A percentile compares a stretch with the other conserved stretches of the same genome.
Conservation (phyloP, 495 filamentous ascomycete genomes). For the Annulohypoxylon moriforme region DNA sequence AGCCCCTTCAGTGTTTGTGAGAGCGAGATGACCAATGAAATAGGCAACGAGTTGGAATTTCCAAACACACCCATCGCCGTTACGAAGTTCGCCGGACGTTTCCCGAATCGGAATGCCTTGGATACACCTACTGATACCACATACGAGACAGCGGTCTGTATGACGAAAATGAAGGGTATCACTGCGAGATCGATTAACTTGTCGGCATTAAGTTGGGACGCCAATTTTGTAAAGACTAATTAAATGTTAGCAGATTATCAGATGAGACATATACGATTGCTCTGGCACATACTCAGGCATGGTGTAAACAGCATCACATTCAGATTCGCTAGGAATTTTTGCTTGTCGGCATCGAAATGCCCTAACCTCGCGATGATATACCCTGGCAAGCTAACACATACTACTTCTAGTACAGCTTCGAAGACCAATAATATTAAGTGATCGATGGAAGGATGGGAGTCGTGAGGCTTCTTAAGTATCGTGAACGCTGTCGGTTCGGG, state of each 20-base stretch:
- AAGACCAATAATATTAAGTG: constrained; percentile 89
- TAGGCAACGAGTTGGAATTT: constrained; percentile 97
- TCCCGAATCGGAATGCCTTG: constrained; percentile 80
- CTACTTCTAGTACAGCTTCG: constrained; percentile 94
- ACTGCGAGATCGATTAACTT: constrained; percentile 90
- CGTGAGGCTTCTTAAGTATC: constrained; percentile 50
- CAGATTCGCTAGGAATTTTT: constrained; percentile 95
- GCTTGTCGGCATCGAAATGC: constrained; percentile 91
- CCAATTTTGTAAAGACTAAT: constrained; percentile 94
- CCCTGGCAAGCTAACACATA: constrained; percentile 95
- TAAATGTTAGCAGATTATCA: constrained; percentile 16
- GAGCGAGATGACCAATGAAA: constrained; percentile 93
- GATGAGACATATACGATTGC: neutral
- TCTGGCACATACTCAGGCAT: constrained; percentile 84
- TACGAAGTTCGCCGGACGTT: constrained; percentile 89
- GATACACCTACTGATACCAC: constrained; percentile 74
- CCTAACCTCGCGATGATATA: constrained; percentile 90
- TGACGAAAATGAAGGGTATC: constrained; percentile 91
- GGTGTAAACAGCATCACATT: constrained; percentile 96
- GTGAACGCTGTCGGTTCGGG: constrained; percentile 49
- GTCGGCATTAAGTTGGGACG: constrained; percentile 91
- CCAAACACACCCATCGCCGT: constrained; percentile 98
- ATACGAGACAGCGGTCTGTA: constrained; percentile 88
- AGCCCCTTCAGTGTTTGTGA: constrained; percentile 91
- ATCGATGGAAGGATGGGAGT: constrained; percentile 70